Conservation (phyloP, 2,329 filamentous ascomycete genomes). For the Endothia cerciana region DNA sequence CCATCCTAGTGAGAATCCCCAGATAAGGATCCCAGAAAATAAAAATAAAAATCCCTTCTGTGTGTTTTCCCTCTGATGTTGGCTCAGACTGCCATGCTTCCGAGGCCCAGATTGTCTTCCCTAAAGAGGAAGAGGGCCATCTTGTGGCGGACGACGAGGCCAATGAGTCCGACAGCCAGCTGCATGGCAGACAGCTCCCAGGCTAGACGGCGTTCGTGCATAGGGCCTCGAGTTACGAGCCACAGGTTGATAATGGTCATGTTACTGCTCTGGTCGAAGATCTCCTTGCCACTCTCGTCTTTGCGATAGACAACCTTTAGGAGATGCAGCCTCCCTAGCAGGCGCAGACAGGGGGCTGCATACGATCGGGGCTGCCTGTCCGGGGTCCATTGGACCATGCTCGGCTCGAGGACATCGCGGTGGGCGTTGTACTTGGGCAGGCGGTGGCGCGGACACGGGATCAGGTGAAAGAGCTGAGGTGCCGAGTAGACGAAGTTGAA, state of each 20-base stretch:
- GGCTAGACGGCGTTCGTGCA: conserved; percentile 84
- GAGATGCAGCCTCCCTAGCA: conserved; percentile 71
- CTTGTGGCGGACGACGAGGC: conserved; percentile 82
- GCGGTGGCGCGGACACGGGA: conserved; percentile 92
- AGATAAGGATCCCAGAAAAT: background rate
- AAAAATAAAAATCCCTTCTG: background rate
- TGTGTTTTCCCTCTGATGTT: background rate
- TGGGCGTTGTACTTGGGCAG: conserved; percentile 86
- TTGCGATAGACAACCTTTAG: conserved; percentile 70
- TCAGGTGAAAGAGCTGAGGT: conserved; percentile 86
- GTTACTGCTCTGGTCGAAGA: conserved; percentile 81
- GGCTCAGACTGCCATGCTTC: conserved; percentile 6
- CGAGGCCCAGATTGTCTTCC: conserved; percentile 72
- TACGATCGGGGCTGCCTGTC: conserved; percentile 69
- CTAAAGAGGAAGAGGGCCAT: conserved; percentile 88
- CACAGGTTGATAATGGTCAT: conserved; percentile 94
- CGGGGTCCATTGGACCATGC: conserved; percentile 73
- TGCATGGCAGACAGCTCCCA: conserved; percentile 82
- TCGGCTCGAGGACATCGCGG: conserved; percentile 84
- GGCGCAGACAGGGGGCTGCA: conserved; percentile 65
- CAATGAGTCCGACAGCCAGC: conserved; percentile 73
- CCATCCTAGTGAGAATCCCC: background rate
- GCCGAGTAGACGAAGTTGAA: conserved; percentile 96
- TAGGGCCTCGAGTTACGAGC: conserved; percentile 92
- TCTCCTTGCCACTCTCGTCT: conserved; percentile 50